A percentile compares a stretch with the other conserved stretches of the same genome.
phyloP scores from a whole-genome alignment of 2,329 filamentous ascomycete species.

The Colletotrichum lentis region DNA sequence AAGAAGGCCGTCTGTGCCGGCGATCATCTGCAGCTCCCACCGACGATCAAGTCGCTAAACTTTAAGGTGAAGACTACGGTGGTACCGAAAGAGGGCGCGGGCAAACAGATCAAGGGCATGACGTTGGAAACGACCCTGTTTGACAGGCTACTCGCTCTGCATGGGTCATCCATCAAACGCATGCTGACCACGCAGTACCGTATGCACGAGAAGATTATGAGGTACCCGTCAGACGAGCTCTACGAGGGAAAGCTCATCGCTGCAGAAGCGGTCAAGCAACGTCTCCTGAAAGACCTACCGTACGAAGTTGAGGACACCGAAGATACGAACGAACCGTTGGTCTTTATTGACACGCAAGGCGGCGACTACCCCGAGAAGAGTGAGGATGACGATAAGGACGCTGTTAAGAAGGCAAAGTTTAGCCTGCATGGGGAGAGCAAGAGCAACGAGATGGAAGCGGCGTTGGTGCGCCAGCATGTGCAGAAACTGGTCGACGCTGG shows the following conservation, averaged over 20 bases:
- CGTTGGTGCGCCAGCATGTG: conserved; percentile 81
- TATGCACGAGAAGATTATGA: conserved; percentile 97
- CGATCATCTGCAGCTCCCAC: conserved; percentile 92
- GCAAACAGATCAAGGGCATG: conserved; percentile 58
- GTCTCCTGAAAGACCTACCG: conserved; percentile 78
- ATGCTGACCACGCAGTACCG: conserved; percentile 98
- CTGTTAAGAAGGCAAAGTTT: conserved; percentile 54
- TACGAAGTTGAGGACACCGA: conserved; percentile 83
- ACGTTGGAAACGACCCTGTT: conserved; percentile 91
- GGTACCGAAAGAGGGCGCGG: conserved; percentile 44
- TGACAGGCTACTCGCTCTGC: conserved; percentile 82
- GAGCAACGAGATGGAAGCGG: conserved; percentile 90
- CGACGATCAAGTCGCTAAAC: conserved; percentile 86
- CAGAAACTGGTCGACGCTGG: conserved; percentile 78
- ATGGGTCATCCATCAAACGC: conserved; percentile 84
- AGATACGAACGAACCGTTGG: conserved; percentile 84
- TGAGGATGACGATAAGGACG: conserved; percentile 72
- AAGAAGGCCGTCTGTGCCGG: conserved; percentile 90
- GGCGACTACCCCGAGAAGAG: conserved; percentile 87
- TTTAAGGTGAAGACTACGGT: conserved; percentile 52
- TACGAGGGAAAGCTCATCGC: conserved; percentile 86
- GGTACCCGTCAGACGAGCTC: conserved; percentile 87
- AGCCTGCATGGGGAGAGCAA: conserved; percentile 71
- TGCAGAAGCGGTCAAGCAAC: conserved; percentile 77
- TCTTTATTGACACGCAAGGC: conserved; percentile 97